These are phyloP conservation scores for Coemansia sp. DNA, from an alignment of 192 early-diverging fungal species.

Conservation along the genomic window DNA sequence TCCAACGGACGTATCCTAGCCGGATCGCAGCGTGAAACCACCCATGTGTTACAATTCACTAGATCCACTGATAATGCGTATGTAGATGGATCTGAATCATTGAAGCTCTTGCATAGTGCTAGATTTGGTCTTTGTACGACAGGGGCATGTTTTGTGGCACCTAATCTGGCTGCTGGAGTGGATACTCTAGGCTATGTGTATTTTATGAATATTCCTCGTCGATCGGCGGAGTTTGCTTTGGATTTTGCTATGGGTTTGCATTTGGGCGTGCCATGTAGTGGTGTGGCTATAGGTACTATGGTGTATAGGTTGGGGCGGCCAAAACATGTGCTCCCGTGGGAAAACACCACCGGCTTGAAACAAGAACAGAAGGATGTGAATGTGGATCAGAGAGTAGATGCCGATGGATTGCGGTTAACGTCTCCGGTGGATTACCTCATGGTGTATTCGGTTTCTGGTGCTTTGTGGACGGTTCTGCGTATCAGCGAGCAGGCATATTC, in stretches of 20 bases:
- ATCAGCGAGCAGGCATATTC: slow-evolving; percentile 21
- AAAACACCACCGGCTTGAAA: not conserved
- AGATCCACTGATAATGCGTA: not conserved
- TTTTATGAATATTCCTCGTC: slow-evolving; percentile 11
- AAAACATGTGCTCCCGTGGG: slow-evolving; percentile 19
- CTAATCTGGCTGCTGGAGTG: slow-evolving; percentile 20
- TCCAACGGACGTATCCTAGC: slow-evolving; percentile 22
- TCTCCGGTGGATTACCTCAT: slow-evolving; percentile 5
- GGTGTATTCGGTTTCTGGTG: slow-evolving; percentile 18
- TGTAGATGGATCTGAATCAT: slow-evolving; percentile 5
- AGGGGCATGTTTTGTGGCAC: slow-evolving; percentile 28
- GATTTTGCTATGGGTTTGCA: slow-evolving; percentile 28
- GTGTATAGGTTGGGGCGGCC: slow-evolving; percentile 6
- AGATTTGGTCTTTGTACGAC: slow-evolving; percentile 27
- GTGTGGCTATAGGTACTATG: slow-evolving; percentile 11
- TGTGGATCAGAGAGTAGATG: too few species aligned
- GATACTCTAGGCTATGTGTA: slow-evolving; percentile 23
- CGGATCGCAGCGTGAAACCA: slow-evolving; percentile 31
- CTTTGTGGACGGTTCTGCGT: slow-evolving; percentile 32
- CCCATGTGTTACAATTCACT: slow-evolving; percentile 25
- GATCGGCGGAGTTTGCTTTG: slow-evolving; percentile 29
- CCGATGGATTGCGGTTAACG: too few species aligned
- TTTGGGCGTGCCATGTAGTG: slow-evolving; percentile 24
- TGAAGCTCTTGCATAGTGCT: slow-evolving; percentile 21
- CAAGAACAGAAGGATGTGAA: not conserved